phyloP scores from a whole-genome alignment of 495 filamentous ascomycete species.

The Hamigera avellanea region DNA sequence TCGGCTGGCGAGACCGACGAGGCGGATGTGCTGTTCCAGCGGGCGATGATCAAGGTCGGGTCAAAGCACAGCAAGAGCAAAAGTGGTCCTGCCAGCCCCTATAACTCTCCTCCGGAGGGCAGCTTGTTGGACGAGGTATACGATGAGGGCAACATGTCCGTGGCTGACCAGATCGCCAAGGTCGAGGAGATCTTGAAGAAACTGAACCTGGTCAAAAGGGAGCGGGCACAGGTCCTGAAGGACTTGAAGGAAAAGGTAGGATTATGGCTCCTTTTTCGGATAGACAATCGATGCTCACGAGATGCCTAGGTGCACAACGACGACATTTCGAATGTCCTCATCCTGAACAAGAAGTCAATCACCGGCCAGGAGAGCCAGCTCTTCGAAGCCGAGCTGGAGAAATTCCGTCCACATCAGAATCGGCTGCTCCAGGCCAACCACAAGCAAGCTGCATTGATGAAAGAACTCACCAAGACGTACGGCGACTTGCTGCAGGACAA shows the following conservation, averaged over 20 bases:
- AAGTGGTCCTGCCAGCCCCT: slow-evolving; percentile 50
- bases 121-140: slow-evolving; percentile 88
- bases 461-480: slow-evolving; percentile 84
- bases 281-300: background rate
- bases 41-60: slow-evolving; percentile 61
- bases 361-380: slow-evolving; percentile 72
- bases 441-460: slow-evolving; percentile 88
- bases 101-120: slow-evolving; percentile 45
- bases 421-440: slow-evolving; percentile 84
- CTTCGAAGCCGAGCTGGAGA: slow-evolving; percentile 90
- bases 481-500: slow-evolving; percentile 86
- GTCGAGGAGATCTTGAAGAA: slow-evolving; percentile 90
- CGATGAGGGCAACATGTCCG: slow-evolving; percentile 63
- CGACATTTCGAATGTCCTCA: slow-evolving; percentile 93
- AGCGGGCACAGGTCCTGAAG: slow-evolving; percentile 82
- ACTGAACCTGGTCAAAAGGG: slow-evolving; percentile 80
- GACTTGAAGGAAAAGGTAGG: slow-evolving; percentile 93
- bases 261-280: background rate
- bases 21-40: slow-evolving; percentile 79
- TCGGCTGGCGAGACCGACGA: slow-evolving; percentile 79
- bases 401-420: slow-evolving; percentile 88
- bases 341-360: slow-evolving; percentile 93
- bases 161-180: slow-evolving; percentile 77
- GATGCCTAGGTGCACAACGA: slow-evolving; percentile 70
- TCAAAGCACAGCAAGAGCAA: slow-evolving; percentile 49